Evolutionary conservation across 2,329 filamentous ascomycete species (phyloP).

Genomic region (Setomelanomma holmii): DNA sequence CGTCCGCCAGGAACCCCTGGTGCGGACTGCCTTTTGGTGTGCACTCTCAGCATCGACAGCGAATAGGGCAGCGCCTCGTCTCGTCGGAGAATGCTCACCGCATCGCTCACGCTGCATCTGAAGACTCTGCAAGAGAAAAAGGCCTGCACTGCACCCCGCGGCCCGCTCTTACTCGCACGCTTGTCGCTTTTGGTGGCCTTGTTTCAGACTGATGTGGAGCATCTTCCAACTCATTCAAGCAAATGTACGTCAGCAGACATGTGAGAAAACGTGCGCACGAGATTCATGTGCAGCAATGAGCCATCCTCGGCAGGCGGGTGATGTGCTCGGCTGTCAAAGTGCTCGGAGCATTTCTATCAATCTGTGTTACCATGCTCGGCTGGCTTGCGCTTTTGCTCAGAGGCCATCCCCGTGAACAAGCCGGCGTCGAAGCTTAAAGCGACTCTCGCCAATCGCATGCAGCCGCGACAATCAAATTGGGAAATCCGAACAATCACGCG

Average conservation of each 20-base stretch:
- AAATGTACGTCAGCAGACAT: no score
- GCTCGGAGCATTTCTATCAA: conserved; percentile 23
- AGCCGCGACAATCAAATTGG: conserved; percentile 24
- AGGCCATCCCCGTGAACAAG: conserved; percentile 23
- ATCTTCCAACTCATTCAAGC: no score
- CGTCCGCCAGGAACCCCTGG: conserved; percentile 27
- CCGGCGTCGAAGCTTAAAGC: conserved; percentile 39
- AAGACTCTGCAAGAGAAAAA: conserved; percentile 27
- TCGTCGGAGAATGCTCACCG: conserved; percentile 8
- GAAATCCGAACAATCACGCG: conserved; percentile 43
- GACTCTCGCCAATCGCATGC: conserved; percentile 31
- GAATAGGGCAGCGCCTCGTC: neutral
- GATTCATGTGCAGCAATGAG: no score
- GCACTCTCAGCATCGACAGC: neutral
- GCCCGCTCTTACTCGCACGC: conserved; percentile 18
- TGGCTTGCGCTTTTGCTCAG: conserved; percentile 28
- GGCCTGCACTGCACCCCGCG: conserved; percentile 20
- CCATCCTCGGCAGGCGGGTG: conserved; percentile 1
- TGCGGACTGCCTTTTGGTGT: no score
- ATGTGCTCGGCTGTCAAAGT: no score
- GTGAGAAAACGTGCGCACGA: no score
- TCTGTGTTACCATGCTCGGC: conserved; percentile 10
- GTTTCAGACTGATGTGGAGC: no score
- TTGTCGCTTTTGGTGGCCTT: neutral
- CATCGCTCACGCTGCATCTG: conserved; percentile 17